A percentile compares a stretch with the other conserved stretches of the same genome.
These are phyloP conservation scores for Epichloe elymi DNA, from an alignment of 2,329 filamentous ascomycete genomes.

Conservation along the genomic window DNA sequence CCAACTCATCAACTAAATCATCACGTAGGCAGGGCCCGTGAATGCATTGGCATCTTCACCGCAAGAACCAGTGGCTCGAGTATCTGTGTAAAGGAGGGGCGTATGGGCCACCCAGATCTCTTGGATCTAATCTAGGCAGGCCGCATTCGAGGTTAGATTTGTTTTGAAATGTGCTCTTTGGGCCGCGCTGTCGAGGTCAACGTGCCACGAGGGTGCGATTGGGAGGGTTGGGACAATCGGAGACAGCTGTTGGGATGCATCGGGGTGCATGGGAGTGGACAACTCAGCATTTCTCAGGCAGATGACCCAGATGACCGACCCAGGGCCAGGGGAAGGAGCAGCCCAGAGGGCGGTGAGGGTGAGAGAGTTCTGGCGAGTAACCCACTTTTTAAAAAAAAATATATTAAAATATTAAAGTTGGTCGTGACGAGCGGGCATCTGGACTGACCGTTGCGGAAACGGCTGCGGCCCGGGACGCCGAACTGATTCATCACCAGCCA, in stretches of 20 bases:
- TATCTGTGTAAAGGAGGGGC: neutral
- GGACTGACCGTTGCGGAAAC: neutral
- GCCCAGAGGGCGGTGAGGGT: neutral
- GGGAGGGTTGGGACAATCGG: neutral
- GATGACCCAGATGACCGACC: conserved; percentile 18
- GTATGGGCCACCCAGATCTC: neutral
- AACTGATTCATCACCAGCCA: neutral
- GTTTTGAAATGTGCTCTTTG: neutral
- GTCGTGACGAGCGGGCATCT: neutral
- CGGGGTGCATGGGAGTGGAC: conserved; percentile 7
- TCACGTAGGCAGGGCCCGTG: conserved; percentile 1
- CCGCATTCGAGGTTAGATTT: too few species aligned
- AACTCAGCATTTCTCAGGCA: conserved; percentile 22
- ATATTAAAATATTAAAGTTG: neutral
- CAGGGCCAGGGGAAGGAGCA: conserved; percentile 3
- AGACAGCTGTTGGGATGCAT: neutral
- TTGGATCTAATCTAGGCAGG: neutral
- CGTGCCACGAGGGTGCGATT: neutral
- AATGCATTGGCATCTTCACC: conserved; percentile 1
- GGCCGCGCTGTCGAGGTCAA: neutral
- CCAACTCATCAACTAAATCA: neutral
- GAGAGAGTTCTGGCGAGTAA: neutral
- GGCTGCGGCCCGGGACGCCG: neutral
- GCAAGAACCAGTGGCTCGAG: neutral
- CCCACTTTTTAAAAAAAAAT: neutral